These are phyloP conservation scores for Emmonsiellopsis sp. DNA, from an alignment of 2,329 filamentous ascomycete species.

Conservation along the genomic window DNA sequence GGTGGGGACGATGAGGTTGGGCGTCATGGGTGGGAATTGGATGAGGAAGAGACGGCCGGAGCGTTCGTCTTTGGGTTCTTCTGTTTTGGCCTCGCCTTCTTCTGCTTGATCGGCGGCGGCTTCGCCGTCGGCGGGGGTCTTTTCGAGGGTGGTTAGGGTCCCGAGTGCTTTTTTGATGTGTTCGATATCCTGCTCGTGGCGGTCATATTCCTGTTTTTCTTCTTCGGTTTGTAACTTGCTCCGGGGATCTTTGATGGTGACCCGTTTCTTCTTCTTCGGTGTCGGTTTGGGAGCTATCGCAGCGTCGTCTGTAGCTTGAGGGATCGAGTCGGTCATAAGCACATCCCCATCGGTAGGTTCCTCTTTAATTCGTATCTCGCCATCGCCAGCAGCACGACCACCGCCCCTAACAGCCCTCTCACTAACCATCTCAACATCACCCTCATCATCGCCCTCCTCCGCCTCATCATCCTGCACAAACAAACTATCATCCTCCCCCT, in stretches of 20 bases:
- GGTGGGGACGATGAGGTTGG: conserved; percentile 40
- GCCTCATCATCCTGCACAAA: conserved; percentile 27
- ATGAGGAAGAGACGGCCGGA: conserved; percentile 53
- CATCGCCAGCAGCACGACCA: conserved; percentile 27
- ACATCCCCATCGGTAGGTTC: conserved; percentile 45
- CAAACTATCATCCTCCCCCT: conserved; percentile 21
- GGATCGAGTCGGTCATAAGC: conserved; percentile 25
- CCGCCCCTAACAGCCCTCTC: conserved; percentile 39
- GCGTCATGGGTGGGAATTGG: conserved; percentile 55
- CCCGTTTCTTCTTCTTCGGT: conserved; percentile 15
- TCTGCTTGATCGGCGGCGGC: conserved; percentile 2
- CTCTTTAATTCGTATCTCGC: conserved; percentile 39
- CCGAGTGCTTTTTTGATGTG: conserved; percentile 30
- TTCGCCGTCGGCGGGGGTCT: conserved; percentile 14
- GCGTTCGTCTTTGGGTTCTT: conserved; percentile 30
- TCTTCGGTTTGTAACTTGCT: conserved; percentile 32
- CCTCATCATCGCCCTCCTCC: conserved; percentile 18
- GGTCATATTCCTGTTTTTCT: conserved; percentile 34
- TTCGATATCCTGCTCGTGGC: conserved; percentile 31
- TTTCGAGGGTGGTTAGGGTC: conserved; percentile 5
- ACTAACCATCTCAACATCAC: conserved; percentile 29
- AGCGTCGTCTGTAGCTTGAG: conserved; percentile 18
- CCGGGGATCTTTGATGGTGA: conserved; percentile 20
- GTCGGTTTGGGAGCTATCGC: conserved; percentile 1
- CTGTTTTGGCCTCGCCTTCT: conserved; percentile 16